These are phyloP conservation scores for Ceratobasidium sp. DNA, from an alignment of 1,284 basidiomycete genomes.

Conservation along the genomic window DNA sequence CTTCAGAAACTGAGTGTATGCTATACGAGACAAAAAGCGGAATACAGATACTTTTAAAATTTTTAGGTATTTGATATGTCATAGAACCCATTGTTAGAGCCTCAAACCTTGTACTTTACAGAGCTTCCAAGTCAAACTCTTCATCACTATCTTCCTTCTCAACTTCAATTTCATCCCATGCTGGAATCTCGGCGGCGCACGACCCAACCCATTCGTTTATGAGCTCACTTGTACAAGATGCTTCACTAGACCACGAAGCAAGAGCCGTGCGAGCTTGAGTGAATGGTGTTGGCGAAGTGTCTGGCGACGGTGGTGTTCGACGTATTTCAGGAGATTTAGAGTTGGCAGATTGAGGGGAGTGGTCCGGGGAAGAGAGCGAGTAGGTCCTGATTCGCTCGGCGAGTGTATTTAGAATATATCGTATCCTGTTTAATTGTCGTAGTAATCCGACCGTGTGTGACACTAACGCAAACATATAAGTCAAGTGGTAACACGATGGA, in stretches of 20 bases:
- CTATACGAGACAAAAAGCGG: too few species aligned
- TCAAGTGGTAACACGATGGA: too few species aligned
- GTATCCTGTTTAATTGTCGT: constrained; percentile 9
- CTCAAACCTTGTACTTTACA: background rate
- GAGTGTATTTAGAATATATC: background rate
- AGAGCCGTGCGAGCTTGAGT: constrained; percentile 24
- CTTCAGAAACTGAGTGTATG: too few species aligned
- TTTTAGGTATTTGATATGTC: too few species aligned
- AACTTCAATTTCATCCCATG: constrained; percentile 28
- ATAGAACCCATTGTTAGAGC: too few species aligned
- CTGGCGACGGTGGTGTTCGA: background rate
- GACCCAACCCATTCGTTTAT: constrained; percentile 17
- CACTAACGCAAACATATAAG: background rate
- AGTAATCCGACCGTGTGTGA: background rate
- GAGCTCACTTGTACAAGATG: constrained; percentile 7
- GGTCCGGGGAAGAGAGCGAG: constrained; percentile 15
- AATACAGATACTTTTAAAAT: too few species aligned
- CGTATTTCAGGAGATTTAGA: background rate
- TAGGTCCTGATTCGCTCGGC: constrained; percentile 1
- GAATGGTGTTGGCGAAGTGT: constrained; percentile 10
- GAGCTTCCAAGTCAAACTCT: background rate
- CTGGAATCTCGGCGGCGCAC: constrained; percentile 8
- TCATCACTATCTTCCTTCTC: constrained; percentile 21
- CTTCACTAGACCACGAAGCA: constrained; percentile 27
- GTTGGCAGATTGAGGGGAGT: background rate